Conservation (phyloP, 148 eudicot species). For the Fagopyrum esculentum region DNA sequence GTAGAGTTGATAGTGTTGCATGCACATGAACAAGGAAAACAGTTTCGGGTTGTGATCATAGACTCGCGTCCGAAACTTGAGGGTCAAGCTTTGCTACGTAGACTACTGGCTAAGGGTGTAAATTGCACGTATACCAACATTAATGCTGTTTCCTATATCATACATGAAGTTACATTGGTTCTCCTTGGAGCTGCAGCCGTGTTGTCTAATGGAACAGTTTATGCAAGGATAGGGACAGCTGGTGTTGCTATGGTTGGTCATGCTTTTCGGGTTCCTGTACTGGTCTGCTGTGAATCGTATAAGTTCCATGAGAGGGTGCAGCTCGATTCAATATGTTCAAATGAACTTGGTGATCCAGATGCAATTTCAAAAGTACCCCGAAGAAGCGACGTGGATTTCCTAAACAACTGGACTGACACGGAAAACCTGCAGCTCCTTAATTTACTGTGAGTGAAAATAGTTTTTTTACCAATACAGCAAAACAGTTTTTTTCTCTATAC, state of each 20-base stretch:
- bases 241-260: conserved; percentile 96
- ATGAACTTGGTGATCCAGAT: conserved; percentile 89
- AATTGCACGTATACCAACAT: conserved; percentile 87
- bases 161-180: conserved; percentile 85
- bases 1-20: conserved; percentile 66
- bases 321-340: conserved; percentile 86
- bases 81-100: conserved; percentile 64
- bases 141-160: conserved; percentile 83
- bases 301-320: conserved; percentile 92
- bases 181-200: conserved; percentile 83
- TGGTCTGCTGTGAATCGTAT: conserved; percentile 91
- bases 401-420: conserved; percentile 46
- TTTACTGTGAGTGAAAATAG: conserved; percentile 50
- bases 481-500: not conserved
- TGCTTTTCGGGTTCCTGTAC: conserved; percentile 74
- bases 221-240: conserved; percentile 86
- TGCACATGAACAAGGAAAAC: conserved; percentile 72
- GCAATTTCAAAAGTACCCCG: conserved; percentile 66
- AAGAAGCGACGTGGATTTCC: conserved; percentile 39
- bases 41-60: conserved; percentile 80
- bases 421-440: conserved; percentile 71
- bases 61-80: conserved; percentile 90
- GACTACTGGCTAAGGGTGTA: conserved; percentile 67
- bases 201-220: conserved; percentile 80
- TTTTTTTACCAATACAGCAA: not conserved